These are phyloP conservation scores for Gonapodya prolifera DNA, from an alignment of 192 early-diverging fungal genomes.

Conservation along the genomic window DNA sequence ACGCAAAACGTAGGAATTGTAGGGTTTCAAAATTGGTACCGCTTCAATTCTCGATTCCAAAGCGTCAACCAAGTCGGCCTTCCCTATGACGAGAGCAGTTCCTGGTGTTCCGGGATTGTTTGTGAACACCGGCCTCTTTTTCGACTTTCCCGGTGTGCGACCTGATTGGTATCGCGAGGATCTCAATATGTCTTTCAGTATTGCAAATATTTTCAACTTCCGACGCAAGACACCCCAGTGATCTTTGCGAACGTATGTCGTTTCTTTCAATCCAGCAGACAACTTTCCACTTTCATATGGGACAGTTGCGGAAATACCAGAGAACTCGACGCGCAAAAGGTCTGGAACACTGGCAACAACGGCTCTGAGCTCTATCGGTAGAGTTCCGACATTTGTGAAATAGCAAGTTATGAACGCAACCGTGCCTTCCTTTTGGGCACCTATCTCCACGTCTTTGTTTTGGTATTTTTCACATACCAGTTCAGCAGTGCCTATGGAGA, in stretches of 20 bases:
- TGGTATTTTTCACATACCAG: conserved; percentile 44
- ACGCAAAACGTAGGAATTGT: not conserved
- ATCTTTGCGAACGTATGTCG: conserved; percentile 20
- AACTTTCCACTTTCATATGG: conserved; percentile 27
- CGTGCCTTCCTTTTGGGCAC: conserved; percentile 32
- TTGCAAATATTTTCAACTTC: conserved; percentile 32
- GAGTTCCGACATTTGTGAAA: conserved; percentile 40
- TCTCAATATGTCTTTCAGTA: conserved; percentile 21
- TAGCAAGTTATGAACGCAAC: conserved; percentile 36
- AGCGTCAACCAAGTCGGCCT: not conserved
- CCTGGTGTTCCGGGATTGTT: not conserved
- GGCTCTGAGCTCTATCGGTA: conserved; percentile 34
- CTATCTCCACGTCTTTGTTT: conserved; percentile 41
- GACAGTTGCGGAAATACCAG: conserved; percentile 17
- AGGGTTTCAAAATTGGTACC: not conserved
- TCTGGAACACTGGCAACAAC: conserved; percentile 27
- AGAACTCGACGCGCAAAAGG: conserved; percentile 32
- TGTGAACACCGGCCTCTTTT: not conserved
- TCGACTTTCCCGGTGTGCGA: not conserved
- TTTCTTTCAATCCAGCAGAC: conserved; percentile 12
- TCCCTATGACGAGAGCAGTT: not conserved
- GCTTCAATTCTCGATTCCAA: not conserved
- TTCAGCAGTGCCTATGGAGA: conserved; percentile 24
- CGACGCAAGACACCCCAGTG: conserved; percentile 39
- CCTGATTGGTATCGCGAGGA: conserved; percentile 2